Evolutionary conservation across 768 basidiomycete species (phyloP), one percentile per base, ranked within the genome.

Genomic region (Serendipita vermifera): DNA sequence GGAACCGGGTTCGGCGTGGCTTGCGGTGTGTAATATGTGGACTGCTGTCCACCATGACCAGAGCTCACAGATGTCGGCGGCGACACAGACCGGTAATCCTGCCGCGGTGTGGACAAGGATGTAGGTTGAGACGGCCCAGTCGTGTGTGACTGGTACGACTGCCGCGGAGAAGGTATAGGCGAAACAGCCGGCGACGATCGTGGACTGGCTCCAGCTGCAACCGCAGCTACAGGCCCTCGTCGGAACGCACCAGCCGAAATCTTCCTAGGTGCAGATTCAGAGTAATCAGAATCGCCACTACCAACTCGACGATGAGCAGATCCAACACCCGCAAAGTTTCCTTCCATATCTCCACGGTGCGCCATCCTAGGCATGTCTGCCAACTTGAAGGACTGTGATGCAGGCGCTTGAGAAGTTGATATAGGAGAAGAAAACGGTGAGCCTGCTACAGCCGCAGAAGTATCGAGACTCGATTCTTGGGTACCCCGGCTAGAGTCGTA

Each of bases 401-500:
- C 22, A 26, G 22, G 5, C 5, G 46, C 22, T n/a, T n/a, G n/a
- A 6, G 5, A 9, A 9, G 46, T 22, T 7, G 46, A 29, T 6
- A 29, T 51, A 6, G 46, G 46, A 17, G 46, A 51, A 3, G 46
- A 29, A 29, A 51, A 51, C 46, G 46, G 46, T 26, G 46, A 51
- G 15, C 46, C 46, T 3, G 46, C 46, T 15, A 51, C 46, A 6
- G 46, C 46, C 3, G 46, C 46, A 3, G 46, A 26, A 29, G 20
- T 51, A 20, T 51, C 46, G 22, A 51, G 31, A n/a, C 46, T 51
- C 5, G 46, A 51, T 6, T 51, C 46, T n/a, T 7, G 29, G 5
- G n/a, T n/a, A n/a, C n/a, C n/a, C n/a, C n/a, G n/a, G n/a, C n/a
- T n/a, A n/a, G n/a, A n/a, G n/a, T n/a, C n/a, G n/a, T n/a, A n/a